phyloP scores from a whole-genome alignment of 2,329 filamentous ascomycete genomes.

The Penicillium sp. region DNA sequence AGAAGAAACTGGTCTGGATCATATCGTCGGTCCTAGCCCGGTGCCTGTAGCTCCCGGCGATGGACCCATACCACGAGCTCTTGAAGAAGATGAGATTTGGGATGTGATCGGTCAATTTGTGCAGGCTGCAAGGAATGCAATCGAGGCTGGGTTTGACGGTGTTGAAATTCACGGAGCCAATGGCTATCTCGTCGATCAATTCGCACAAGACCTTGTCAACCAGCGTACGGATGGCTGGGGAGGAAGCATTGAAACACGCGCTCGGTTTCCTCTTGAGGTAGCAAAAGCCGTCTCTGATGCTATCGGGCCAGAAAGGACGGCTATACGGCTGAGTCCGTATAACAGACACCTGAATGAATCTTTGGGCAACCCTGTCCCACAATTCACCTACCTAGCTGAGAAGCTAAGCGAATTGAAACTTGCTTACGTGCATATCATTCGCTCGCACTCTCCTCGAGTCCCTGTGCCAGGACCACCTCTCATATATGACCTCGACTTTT shows the following conservation, averaged over 20 bases:
- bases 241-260: conserved; percentile 46
- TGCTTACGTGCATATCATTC: background rate
- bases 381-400: conserved; percentile 43
- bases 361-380: conserved; percentile 49
- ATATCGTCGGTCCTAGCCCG: conserved; percentile 37
- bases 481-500: background rate
- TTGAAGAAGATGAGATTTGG: conserved; percentile 38
- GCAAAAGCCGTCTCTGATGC: conserved; percentile 37
- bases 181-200: conserved; percentile 50
- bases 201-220: conserved; percentile 45
- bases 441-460: background rate
- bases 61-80: conserved; percentile 16
- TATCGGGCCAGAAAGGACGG: conserved; percentile 40
- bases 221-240: conserved; percentile 46
- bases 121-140: conserved; percentile 44
- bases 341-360: conserved; percentile 41
- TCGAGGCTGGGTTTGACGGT: conserved; percentile 49
- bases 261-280: conserved; percentile 51
- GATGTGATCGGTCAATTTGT: conserved; percentile 35
- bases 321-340: conserved; percentile 41
- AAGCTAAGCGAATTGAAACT: background rate
- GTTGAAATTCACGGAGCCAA: conserved; percentile 47
- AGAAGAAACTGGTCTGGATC: background rate
- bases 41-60: conserved; percentile 27
- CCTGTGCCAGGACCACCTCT: background rate